Conservation (phyloP, 2,329 filamentous ascomycete genomes). For the Camptophora hylomeconis region DNA sequence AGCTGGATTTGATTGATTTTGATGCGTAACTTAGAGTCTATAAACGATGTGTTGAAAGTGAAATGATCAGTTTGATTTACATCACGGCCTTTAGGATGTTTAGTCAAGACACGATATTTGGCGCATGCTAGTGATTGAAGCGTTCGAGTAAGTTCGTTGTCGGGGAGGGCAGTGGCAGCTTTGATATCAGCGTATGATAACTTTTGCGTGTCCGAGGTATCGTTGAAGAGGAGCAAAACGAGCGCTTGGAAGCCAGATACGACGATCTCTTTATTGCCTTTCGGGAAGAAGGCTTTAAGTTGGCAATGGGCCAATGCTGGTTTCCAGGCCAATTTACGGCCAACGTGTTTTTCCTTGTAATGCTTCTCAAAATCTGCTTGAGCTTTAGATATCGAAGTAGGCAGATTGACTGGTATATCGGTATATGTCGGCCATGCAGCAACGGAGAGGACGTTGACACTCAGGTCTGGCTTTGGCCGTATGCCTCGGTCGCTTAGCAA, state of each 20-base stretch:
- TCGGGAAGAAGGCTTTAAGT: conserved; percentile 66
- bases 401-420: conserved; percentile 62
- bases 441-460: conserved; percentile 80
- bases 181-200: conserved; percentile 66
- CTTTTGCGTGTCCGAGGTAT: conserved; percentile 46
- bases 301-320: conserved; percentile 85
- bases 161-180: conserved; percentile 59
- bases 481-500: conserved; percentile 48
- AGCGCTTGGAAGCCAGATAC: conserved; percentile 88
- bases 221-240: conserved; percentile 82
- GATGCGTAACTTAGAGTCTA: conserved; percentile 71
- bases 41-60: conserved; percentile 63
- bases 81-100: conserved; percentile 74
- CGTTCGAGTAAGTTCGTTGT: conserved; percentile 71
- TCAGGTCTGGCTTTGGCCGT: conserved; percentile 48
- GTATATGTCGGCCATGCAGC: conserved; percentile 89
- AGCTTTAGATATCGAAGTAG: conserved; percentile 59
- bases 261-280: conserved; percentile 72
- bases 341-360: conserved; percentile 82
- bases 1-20: conserved; percentile 99
- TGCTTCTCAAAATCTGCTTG: conserved; percentile 71
- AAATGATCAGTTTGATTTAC: conserved; percentile 71
- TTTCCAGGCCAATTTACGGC: conserved; percentile 79
- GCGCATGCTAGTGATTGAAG: conserved; percentile 91
- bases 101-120: conserved; percentile 69